Conservation (phyloP, 2,329 filamentous ascomycete genomes). For the Aspergillus cejpii region DNA sequence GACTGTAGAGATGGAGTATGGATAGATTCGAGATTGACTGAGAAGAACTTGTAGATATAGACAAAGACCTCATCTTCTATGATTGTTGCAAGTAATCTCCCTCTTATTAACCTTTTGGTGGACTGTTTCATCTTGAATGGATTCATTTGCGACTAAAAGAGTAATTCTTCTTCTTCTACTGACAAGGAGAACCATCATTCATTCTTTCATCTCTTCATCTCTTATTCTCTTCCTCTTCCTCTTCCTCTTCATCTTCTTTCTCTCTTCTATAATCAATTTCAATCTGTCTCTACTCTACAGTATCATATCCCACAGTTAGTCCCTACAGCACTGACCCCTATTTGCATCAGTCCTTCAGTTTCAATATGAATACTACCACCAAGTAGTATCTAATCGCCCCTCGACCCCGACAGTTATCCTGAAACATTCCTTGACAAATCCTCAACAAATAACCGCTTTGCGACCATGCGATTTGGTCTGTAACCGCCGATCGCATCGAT, state of each 20-base stretch:
- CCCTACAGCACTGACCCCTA: conserved; percentile 10
- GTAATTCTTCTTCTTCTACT: not conserved
- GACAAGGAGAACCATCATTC: not conserved
- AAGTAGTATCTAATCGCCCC: not conserved
- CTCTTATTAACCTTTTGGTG: too few relatives aligned
- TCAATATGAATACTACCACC: too few relatives aligned
- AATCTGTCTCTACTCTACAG: too few relatives aligned
- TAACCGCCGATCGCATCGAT: conserved; percentile 12
- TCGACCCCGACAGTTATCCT: not conserved
- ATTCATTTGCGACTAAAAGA: not conserved
- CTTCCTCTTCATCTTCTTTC: not conserved
- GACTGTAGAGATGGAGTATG: too few relatives aligned
- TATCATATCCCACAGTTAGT: too few relatives aligned
- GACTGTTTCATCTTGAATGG: not conserved
- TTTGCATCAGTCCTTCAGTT: too few relatives aligned
- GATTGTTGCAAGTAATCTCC: too few relatives aligned
- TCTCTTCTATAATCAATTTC: too few relatives aligned
- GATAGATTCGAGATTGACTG: too few relatives aligned
- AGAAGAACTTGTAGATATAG: too few relatives aligned
- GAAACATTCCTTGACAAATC: not conserved
- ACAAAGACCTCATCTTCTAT: not conserved
- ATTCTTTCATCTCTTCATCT: conserved; percentile 3
- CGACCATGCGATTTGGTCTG: conserved; percentile 15
- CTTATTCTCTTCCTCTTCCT: not conserved
- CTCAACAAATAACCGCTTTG: conserved; percentile 3